Evolutionary conservation across 768 basidiomycete species (phyloP), one percentile per base, ranked within the genome.

Genomic region (Cystobasidium ongulense): DNA sequence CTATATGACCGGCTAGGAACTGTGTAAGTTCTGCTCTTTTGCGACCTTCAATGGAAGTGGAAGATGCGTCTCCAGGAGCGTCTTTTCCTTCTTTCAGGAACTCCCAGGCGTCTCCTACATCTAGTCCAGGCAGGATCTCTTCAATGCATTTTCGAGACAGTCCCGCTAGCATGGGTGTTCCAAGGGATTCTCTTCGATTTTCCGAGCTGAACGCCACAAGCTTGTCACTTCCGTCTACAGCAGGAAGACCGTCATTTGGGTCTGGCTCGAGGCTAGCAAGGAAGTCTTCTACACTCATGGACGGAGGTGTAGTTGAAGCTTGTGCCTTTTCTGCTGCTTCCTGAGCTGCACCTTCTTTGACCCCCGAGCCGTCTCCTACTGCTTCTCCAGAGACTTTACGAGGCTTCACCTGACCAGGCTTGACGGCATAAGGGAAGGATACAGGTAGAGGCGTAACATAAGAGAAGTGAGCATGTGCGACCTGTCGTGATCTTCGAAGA

Each of bases 91-190:
- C 54, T 36, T 90, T 90, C 1, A 93, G 83, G 7, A 87, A 72
- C 0, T 83, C 82, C 76, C 91, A 87, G 0, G 90, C 87, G 79
- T 96, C 91, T 1, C 93, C 93, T 13, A 92, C 88, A 72, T 95
- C 89, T 23, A 98, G 84, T 76, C 88, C 86, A 0, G 94, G 94
- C 10, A 96, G 80, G 76, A 88, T 90, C 76, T 95, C 92, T 35
- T 84, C 81, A 53, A 92, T 79, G 15, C 87, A 87, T 1, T 85
- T 84, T 61, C 86, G 85, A 0, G 92, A 87, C 21, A 98, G 76
- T 2, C 68, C 68, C 21, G 68, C 68, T 29, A 71, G 68, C 15
- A 57, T 8, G 13, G 68, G 68, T 18, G 52, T 61, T n/a, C 68
- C 68, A 13, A 71, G 33, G 1, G 54, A 33, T 29, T 54, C 68